Percentiles rank a stretch among this genome's conserved stretches.
Evolutionary conservation across 2,329 filamentous ascomycete genomes (phyloP).

Genomic region (Nemania diffusa): DNA sequence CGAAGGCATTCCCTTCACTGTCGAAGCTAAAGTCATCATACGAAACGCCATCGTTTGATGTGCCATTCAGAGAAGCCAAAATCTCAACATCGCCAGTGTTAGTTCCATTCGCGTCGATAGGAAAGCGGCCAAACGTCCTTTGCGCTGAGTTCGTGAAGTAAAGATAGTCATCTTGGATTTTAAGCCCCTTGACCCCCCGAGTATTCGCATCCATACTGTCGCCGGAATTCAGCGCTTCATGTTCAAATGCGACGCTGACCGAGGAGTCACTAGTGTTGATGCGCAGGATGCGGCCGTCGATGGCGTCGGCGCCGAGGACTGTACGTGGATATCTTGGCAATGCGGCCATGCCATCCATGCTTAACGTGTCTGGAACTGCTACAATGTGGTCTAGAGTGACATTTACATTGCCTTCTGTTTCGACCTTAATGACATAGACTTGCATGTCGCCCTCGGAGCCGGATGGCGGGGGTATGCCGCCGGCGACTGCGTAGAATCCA

Average conservation of each 20-base stretch:
- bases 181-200: conserved; percentile 39
- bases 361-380: conserved; percentile 29
- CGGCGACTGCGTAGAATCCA: conserved; percentile 36
- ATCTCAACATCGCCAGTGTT: conserved; percentile 34
- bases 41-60: neutral
- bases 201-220: neutral
- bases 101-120: conserved; percentile 33
- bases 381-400: conserved; percentile 32
- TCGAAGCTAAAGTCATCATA: conserved; percentile 41
- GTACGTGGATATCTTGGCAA: conserved; percentile 34
- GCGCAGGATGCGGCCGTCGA: conserved; percentile 35
- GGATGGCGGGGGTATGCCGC: conserved; percentile 30
- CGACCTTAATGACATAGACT: conserved; percentile 35
- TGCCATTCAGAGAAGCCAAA: conserved; percentile 22
- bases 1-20: conserved; percentile 33
- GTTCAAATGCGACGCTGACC: conserved; percentile 31
- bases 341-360: conserved; percentile 38
- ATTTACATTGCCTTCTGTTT: conserved; percentile 29
- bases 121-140: conserved; percentile 29
- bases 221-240: conserved; percentile 28
- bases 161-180: conserved; percentile 30
- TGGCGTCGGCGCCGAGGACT: conserved; percentile 36
- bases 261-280: conserved; percentile 31
- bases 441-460: conserved; percentile 24
- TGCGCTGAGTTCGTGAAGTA: conserved; percentile 42